These are phyloP conservation scores for Aspergillus ochraceoroseus DNA, from an alignment of 2,329 filamentous ascomycete genomes.

Conservation along the genomic window DNA sequence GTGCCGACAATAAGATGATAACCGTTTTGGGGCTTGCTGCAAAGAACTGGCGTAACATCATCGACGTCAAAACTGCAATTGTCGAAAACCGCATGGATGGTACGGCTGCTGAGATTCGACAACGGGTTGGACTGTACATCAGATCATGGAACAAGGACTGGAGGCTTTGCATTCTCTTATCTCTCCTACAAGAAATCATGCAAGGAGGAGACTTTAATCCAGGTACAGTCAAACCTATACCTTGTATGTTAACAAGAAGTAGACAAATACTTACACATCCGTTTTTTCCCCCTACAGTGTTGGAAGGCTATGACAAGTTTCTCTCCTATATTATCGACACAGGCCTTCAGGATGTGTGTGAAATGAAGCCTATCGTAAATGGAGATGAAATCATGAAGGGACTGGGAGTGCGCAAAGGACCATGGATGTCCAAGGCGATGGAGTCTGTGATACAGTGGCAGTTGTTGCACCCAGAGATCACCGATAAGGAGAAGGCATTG, in stretches of 20 bases:
- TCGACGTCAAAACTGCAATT: conserved; percentile 50
- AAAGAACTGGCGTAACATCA: conserved; percentile 60
- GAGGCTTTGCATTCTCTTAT: conserved; percentile 38
- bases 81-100: conserved; percentile 26
- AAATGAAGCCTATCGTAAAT: conserved; percentile 63
- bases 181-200: conserved; percentile 41
- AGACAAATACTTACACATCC: conserved; percentile 14
- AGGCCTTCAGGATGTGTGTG: conserved; percentile 49
- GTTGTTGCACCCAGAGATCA: conserved; percentile 66
- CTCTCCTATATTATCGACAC: conserved; percentile 49
- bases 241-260: not conserved
- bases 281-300: conserved; percentile 35
- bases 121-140: conserved; percentile 35
- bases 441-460: conserved; percentile 85
- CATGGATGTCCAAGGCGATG: conserved; percentile 78
- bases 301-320: conserved; percentile 52
- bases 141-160: conserved; percentile 39
- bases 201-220: conserved; percentile 26
- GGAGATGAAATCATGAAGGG: conserved; percentile 67
- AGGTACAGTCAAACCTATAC: conserved; percentile 28
- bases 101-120: conserved; percentile 34
- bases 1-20: conserved; percentile 68
- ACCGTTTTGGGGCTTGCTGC: conserved; percentile 63
- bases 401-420: conserved; percentile 61
- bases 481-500: conserved; percentile 56